Evolutionary conservation across 2,329 filamentous ascomycete species (phyloP), one percentile per base, ranked within the genome.

Genomic region (Talaromyces atroroseus): DNA sequence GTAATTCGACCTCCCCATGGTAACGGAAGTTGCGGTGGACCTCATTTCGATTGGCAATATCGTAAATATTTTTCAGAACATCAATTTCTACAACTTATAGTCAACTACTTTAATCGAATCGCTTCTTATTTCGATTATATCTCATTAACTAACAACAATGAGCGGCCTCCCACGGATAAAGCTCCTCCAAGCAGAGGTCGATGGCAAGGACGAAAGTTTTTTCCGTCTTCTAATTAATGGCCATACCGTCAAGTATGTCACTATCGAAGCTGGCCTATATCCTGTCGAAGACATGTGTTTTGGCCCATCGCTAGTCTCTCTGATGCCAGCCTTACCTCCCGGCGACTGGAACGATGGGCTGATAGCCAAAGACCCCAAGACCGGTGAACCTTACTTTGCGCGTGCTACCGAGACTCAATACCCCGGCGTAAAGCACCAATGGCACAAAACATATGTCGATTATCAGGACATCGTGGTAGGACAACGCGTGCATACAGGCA

Each of bases 271-370:
- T 5, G 64, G 63, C 23, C 57, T 67, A 7, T 70, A 63, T 48
- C 59, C 45, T 36, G 21, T 48, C 0, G 64, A 67, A 18, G 65
- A 69, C 46, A 65, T 71, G 64, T 67, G 62, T 58, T 70, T 70
- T 46, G 61, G 58, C 6, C 66, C 67, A 46, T 63, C 64, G 4
- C 59, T 69, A 5, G 18, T 59, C 24, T 57, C 62, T 0, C 7
- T 65, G 26, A 57, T 66, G 2, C 66, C 63, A 0, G 52, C 58
- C 5, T 44, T 69, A 2, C 65, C 65, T 10, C 14, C 60, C 34
- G 66, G 64, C n/a, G 58, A 69, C n/a, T 71, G 65, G 66, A 70
- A 69, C 38, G 62, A 67, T 49, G 66, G 61, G n/a, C 40, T 64
- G 11, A 54, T 68, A 5, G 54, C 62, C 7, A 61, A 49, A 57